phyloP scores from a whole-genome alignment of 176 grass and related monocot species.

The Cenchrus americanus region DNA sequence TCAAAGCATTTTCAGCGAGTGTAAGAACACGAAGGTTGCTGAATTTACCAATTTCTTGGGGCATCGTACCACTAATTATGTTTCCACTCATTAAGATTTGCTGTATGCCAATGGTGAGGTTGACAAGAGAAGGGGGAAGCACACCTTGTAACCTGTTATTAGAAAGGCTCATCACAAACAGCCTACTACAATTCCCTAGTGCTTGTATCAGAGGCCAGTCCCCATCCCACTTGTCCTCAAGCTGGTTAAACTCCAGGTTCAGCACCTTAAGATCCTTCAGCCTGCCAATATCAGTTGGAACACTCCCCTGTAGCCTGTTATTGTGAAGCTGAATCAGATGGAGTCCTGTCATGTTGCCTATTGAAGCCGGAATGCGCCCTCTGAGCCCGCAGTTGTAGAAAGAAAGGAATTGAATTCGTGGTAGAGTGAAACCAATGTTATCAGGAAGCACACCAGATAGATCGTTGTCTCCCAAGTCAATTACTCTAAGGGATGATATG shows the following conservation, averaged over 20 bases:
- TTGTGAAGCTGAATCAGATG: neutral
- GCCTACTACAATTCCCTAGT: slow-evolving; percentile 34
- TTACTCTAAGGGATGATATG: slow-evolving; percentile 29
- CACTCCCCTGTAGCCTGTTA: neutral
- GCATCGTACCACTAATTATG: slow-evolving; percentile 2
- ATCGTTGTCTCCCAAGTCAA: slow-evolving; percentile 39
- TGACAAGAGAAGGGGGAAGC: slow-evolving; percentile 21
- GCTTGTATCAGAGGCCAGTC: slow-evolving; percentile 32
- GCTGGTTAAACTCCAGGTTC: slow-evolving; percentile 8
- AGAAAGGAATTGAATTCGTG: slow-evolving; percentile 8
- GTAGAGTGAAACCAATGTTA: slow-evolving; percentile 12
- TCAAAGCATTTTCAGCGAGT: slow-evolving; percentile 17
- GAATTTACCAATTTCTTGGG: slow-evolving; percentile 19
- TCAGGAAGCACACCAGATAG: slow-evolving; percentile 21
- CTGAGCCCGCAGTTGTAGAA: neutral
- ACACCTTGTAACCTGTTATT: slow-evolving; percentile 18
- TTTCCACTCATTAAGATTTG: neutral
- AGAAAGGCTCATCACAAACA: slow-evolving; percentile 9
- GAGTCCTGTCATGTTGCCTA: slow-evolving; percentile 26
- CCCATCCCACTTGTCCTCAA: slow-evolving; percentile 30
- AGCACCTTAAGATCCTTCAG: slow-evolving; percentile 28
- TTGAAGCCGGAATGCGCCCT: slow-evolving; percentile 18
- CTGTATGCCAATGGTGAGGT: slow-evolving; percentile 10
- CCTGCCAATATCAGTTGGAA: slow-evolving; percentile 6
- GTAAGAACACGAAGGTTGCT: slow-evolving; percentile 7